Percentiles rank a stretch among this genome's conserved stretches.
Evolutionary conservation across 2,329 filamentous ascomycete species (phyloP).

Genomic region (Grosmannia clavigera): DNA sequence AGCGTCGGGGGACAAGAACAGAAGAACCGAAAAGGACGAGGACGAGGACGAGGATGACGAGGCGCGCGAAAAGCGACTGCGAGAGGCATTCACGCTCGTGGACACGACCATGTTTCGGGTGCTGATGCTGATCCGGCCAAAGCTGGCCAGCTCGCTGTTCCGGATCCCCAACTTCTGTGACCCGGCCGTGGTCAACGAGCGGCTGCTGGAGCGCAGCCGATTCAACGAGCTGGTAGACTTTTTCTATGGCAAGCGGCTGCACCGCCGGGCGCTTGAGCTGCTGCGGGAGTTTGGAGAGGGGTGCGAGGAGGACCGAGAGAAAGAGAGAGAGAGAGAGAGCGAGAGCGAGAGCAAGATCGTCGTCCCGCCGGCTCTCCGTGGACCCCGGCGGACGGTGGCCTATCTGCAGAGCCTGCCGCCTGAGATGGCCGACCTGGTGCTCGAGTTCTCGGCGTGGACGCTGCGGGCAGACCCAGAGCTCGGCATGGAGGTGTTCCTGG

Average conservation of each 20-base stretch:
- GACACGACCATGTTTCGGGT: constrained; percentile 91
- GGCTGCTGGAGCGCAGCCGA: constrained; percentile 73
- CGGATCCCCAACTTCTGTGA: constrained; percentile 96
- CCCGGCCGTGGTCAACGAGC: constrained; percentile 87
- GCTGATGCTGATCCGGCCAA: constrained; percentile 85
- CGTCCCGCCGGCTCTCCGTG: constrained; percentile 45
- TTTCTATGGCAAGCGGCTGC: constrained; percentile 86
- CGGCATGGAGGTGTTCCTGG: constrained; percentile 87
- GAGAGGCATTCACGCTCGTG: constrained; percentile 68
- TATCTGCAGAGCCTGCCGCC: constrained; percentile 86
- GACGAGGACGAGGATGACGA: constrained; percentile 35
- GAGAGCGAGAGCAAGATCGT: neutral
- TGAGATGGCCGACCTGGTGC: constrained; percentile 76
- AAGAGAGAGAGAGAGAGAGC: neutral
- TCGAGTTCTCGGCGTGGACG: constrained; percentile 88
- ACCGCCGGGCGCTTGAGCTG: constrained; percentile 73
- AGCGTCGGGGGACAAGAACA: constrained; percentile 15
- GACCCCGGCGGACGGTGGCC: constrained; percentile 69
- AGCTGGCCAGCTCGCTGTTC: constrained; percentile 78
- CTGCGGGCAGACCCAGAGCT: constrained; percentile 57
- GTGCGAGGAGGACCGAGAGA: constrained; percentile 5
- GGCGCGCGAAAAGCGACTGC: constrained; percentile 58
- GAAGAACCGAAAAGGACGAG: neutral
- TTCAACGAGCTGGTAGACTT: constrained; percentile 97
- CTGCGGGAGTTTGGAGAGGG: constrained; percentile 67